These are phyloP conservation scores for Corinectria fuckeliana DNA, from an alignment of 2,329 filamentous ascomycete genomes.

Conservation along the genomic window DNA sequence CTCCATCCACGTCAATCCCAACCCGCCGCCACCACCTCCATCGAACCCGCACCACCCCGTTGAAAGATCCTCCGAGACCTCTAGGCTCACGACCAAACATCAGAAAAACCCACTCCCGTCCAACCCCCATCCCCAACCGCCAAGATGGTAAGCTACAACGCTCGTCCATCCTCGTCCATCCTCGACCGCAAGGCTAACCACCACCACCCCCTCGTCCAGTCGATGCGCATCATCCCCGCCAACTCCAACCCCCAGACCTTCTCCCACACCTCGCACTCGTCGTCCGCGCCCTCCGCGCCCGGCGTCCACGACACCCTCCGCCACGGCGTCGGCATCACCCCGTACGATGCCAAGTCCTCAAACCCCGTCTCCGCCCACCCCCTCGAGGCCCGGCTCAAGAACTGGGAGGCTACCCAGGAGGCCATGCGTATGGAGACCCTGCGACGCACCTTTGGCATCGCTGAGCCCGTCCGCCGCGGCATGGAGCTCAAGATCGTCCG, in stretches of 20 bases:
- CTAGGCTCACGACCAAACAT: neutral
- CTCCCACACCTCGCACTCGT: constrained; percentile 65
- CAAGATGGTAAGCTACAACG: constrained; percentile 56
- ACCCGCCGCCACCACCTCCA: constrained; percentile 1
- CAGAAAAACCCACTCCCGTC: neutral
- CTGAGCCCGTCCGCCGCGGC: constrained; percentile 87
- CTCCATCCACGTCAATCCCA: constrained; percentile 22
- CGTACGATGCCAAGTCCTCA: constrained; percentile 53
- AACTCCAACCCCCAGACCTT: constrained; percentile 69
- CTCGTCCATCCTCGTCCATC: constrained; percentile 9
- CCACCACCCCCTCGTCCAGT: constrained; percentile 69
- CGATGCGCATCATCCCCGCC: constrained; percentile 86
- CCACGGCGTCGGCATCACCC: constrained; percentile 74
- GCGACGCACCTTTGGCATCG: constrained; percentile 86
- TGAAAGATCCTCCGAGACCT: neutral
- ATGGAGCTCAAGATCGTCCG: constrained; percentile 94
- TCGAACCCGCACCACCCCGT: neutral
- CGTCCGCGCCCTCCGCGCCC: constrained; percentile 85
- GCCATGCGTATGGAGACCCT: constrained; percentile 86
- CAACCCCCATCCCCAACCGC: constrained; percentile 25
- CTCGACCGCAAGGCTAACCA: constrained; percentile 26
- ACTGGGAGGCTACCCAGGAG: constrained; percentile 92
- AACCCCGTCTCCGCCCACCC: constrained; percentile 74
- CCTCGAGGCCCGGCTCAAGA: constrained; percentile 85
- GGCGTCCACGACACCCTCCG: constrained; percentile 95